Conservation (phyloP, 805 yeast species). For the Brettanomyces bruxellensis region DNA sequence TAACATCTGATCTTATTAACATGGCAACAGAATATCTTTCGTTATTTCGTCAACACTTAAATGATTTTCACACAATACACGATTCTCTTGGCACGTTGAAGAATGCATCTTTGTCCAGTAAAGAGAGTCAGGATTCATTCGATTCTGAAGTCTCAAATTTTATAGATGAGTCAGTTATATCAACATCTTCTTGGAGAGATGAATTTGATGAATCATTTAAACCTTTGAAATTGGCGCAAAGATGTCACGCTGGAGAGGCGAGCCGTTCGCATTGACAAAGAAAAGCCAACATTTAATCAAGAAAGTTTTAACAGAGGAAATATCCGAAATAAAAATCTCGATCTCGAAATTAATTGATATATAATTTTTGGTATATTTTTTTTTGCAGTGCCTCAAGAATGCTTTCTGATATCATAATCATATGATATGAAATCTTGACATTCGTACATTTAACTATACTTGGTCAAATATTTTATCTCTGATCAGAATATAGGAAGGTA, state of each 20-base stretch:
- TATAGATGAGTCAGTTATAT: background rate
- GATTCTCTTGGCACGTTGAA: slow-evolving; percentile 16
- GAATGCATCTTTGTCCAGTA: background rate
- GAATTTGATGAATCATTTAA: background rate
- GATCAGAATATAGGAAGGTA: too few relatives aligned
- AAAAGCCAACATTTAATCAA: too few relatives aligned
- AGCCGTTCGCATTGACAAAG: too few relatives aligned
- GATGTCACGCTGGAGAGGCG: too few relatives aligned
- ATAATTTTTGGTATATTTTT: background rate
- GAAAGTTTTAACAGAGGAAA: too few relatives aligned
- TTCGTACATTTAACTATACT: too few relatives aligned
- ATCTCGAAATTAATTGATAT: background rate
- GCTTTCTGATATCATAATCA: too few relatives aligned
- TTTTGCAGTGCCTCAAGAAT: too few relatives aligned
- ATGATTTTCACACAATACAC: slow-evolving; percentile 20
- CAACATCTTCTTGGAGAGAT: slow-evolving; percentile 1
- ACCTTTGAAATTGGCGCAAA: background rate
- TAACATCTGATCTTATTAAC: slow-evolving; percentile 14
- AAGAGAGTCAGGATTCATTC: background rate
- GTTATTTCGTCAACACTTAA: slow-evolving; percentile 18
- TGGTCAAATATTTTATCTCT: too few relatives aligned
- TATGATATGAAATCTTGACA: too few relatives aligned
- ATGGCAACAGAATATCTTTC: slow-evolving; percentile 15
- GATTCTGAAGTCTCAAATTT: background rate
- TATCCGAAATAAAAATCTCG: background rate